Percentiles rank a stretch among this genome's conserved stretches.
phyloP scores from a whole-genome alignment of 192 early-diverging fungal species.

The Coemansia sp. region DNA sequence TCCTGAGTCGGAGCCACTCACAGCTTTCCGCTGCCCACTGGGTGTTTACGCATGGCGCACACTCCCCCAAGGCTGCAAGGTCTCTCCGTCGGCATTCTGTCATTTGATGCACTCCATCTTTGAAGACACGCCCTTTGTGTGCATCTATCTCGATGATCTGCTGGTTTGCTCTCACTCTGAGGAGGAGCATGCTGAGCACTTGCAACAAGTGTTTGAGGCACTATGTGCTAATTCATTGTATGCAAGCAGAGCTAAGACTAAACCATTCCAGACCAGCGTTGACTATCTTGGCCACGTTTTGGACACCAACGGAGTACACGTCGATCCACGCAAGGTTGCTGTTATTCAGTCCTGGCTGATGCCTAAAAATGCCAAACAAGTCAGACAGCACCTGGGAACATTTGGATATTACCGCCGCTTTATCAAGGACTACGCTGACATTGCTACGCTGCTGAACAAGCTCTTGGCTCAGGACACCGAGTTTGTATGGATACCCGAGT shows the following conservation, averaged over 20 bases:
- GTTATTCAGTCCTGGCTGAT: background rate
- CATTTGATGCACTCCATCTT: background rate
- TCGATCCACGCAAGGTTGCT: background rate
- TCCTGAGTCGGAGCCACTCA: no score
- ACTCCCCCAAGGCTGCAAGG: no score
- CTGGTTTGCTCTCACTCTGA: background rate
- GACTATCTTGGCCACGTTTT: background rate
- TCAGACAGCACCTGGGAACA: background rate
- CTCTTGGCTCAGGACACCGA: background rate
- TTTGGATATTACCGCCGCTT: background rate
- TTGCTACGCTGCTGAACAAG: background rate
- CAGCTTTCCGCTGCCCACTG: no score
- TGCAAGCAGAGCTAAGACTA: background rate
- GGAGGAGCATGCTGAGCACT: background rate
- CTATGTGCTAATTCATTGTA: background rate
- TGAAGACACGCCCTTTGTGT: background rate
- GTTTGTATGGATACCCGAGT: background rate
- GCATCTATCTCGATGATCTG: background rate
- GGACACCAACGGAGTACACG: no score
- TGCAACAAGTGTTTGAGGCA: background rate
- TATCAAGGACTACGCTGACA: background rate
- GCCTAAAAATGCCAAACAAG: background rate
- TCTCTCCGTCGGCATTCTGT: no score
- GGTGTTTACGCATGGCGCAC: no score
- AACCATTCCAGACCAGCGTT: background rate